phyloP scores from a whole-genome alignment of 2,329 filamentous ascomycete genomes.

The Macrophomina phaseolina region DNA sequence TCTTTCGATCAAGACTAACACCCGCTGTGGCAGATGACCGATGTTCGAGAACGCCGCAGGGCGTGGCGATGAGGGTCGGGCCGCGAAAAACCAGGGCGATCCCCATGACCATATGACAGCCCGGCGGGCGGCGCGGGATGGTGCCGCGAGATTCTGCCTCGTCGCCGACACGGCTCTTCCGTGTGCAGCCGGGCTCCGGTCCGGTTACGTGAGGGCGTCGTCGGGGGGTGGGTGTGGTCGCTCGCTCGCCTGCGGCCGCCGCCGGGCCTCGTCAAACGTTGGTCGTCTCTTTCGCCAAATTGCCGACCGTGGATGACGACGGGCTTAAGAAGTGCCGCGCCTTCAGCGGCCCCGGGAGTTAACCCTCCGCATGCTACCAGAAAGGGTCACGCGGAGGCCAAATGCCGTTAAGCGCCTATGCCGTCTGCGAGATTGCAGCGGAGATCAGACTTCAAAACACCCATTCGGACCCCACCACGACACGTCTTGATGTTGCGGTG shows the following conservation, averaged over 20 bases:
- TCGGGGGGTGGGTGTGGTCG: slow-evolving; percentile 12
- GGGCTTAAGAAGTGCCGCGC: not conserved
- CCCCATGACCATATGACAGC: slow-evolving; percentile 11
- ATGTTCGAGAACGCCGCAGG: slow-evolving; percentile 7
- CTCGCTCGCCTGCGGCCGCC: slow-evolving; percentile 1
- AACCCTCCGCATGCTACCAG: not conserved
- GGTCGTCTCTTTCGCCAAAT: not conserved
- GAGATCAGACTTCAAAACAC: slow-evolving; percentile 10
- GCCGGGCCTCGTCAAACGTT: not conserved
- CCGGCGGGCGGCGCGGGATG: not conserved
- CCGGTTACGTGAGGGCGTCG: not conserved
- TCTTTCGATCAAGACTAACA: slow-evolving; percentile 10
- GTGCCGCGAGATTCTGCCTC: not conserved
- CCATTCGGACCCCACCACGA: slow-evolving; percentile 15
- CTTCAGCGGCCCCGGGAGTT: not conserved
- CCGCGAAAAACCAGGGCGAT: slow-evolving; percentile 15
- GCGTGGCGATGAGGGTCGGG: slow-evolving; percentile 17
- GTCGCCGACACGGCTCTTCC: not conserved
- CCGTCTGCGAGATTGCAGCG: slow-evolving; percentile 17
- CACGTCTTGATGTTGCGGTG: slow-evolving; percentile 17
- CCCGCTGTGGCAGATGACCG: slow-evolving; percentile 11
- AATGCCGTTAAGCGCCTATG: slow-evolving; percentile 1
- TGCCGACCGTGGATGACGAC: not conserved
- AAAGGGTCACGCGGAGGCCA: slow-evolving; percentile 12
- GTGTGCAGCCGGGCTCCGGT: not conserved